Evolutionary conservation across 352 stramenopile genomes (phyloP).

Genomic region (Globisporangium perplexum): DNA sequence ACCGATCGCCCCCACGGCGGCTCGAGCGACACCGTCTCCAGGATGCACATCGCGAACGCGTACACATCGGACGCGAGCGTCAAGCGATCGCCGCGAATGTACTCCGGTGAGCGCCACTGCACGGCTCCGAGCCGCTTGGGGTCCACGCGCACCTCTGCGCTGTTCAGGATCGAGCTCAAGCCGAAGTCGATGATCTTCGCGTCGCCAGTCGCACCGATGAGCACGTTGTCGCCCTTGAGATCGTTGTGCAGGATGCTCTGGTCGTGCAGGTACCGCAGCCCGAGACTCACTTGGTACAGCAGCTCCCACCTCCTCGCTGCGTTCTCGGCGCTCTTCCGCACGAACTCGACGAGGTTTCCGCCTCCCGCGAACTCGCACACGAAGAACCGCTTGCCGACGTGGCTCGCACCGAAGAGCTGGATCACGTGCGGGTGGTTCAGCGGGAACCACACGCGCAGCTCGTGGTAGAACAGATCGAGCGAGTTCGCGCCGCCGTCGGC

Average conservation of each 20-base stretch:
- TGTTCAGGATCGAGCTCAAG: slow-evolving; percentile 9
- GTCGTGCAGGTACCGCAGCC: slow-evolving; percentile 2
- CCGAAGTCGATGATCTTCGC: slow-evolving; percentile 10
- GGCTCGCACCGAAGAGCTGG: slow-evolving; percentile 4
- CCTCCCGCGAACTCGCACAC: slow-evolving; percentile 3
- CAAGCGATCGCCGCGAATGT: neutral
- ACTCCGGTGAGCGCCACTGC: neutral
- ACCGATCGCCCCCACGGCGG: slow-evolving; percentile 1
- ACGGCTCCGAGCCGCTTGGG: neutral
- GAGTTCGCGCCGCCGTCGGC: neutral
- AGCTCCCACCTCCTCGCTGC: neutral
- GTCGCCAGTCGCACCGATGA: neutral
- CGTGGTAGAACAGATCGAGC: slow-evolving; percentile 3
- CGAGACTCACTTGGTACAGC: slow-evolving; percentile 1
- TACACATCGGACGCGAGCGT: slow-evolving; percentile 10
- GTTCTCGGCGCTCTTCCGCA: neutral
- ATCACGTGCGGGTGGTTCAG: slow-evolving; percentile 6
- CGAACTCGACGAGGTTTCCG: neutral
- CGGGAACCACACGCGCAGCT: slow-evolving; percentile 10
- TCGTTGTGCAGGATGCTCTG: slow-evolving; percentile 4
- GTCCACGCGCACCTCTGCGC: neutral
- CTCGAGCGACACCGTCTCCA: slow-evolving; percentile 4
- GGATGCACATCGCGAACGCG: slow-evolving; percentile 7
- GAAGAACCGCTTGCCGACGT: slow-evolving; percentile 8
- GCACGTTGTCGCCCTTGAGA: slow-evolving; percentile 7